Percentiles rank a stretch among this genome's conserved stretches.
Conservation (phyloP, 1,139 yeast genomes). For the Yamadazyma kanchanaburiensis region DNA sequence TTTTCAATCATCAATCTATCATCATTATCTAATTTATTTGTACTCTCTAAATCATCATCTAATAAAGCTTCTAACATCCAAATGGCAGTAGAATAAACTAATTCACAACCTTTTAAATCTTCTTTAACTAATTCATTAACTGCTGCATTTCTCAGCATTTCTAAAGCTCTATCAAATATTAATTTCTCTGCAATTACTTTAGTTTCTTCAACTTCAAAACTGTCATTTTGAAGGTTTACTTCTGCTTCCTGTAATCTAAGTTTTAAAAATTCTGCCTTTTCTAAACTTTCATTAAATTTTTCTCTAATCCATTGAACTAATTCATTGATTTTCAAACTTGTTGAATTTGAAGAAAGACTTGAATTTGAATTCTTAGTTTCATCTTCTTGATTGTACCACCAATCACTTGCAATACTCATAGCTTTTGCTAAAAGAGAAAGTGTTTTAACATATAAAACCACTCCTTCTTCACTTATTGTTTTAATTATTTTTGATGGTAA, state of each 20-base stretch:
- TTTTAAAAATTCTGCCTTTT: constrained; percentile 78
- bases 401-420: constrained; percentile 77
- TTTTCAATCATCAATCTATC: constrained; percentile 75
- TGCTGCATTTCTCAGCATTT: constrained; percentile 89
- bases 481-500: constrained; percentile 60
- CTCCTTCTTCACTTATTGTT: constrained; percentile 79
- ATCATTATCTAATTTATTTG: constrained; percentile 53
- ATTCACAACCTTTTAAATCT: constrained; percentile 76
- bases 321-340: constrained; percentile 54
- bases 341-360: constrained; percentile 3
- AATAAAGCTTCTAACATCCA: constrained; percentile 93
- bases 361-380: constrained; percentile 3
- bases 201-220: constrained; percentile 1
- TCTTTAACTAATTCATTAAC: constrained; percentile 77
- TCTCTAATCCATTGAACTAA: constrained; percentile 92
- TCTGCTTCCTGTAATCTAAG: constrained; percentile 53
- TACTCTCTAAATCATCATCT: constrained; percentile 43
- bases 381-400: constrained; percentile 69
- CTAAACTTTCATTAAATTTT: constrained; percentile 82
- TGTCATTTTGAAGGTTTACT: constrained; percentile 15
- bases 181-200: constrained; percentile 72
- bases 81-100: constrained; percentile 84
- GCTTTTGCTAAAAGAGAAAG: constrained; percentile 79
- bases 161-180: constrained; percentile 88
- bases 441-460: constrained; percentile 78